Base-by-base conservation (phyloP, 1,284 basidiomycete genomes). In the Phellinidium pouzarii region DNA sequence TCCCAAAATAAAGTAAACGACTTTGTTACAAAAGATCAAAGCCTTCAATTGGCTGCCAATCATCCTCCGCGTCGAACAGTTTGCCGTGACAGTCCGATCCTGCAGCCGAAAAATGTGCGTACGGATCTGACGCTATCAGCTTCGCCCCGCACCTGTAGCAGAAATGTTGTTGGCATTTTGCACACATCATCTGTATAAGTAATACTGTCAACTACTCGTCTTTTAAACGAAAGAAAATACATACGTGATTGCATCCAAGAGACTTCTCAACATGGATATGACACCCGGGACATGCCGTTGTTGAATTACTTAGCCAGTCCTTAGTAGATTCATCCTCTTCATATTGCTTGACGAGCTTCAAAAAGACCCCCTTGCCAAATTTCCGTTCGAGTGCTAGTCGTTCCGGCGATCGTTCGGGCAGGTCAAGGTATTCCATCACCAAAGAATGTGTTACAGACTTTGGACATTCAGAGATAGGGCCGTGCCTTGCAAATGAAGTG, bases 201-300 rank as follows among this genome's bases (percentile, higher is more conserved):
- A n/a, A n/a, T n/a, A n/a, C n/a, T 17, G 4, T 40, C n/a, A 50
- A 22, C 2, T 14, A 22, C 22, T 36, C 27, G 48, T 29, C 23
- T 12, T 25, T 37, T 4, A 17, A n/a, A n/a, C n/a, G n/a, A 31
- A 34, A 7, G 31, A 12, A 29, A 8, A 23, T 23, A 45, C 82
- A 50, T 70, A 86, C 84, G 66, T 87, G 85, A 61, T 87, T 87
- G 65, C 87, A 91, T 1, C 88, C 87, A 48, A 75, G 59, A 17
- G 73, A 79, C 68, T 91, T 90, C 66, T 91, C 81, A n/a, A 90
- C 80, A 54, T 74, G 70, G 11, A 86, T 71, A 4, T 71, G 60
- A 65, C 89, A 91, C 12, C 76, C 77, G 3, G 87, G 87, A 62
- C 88, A 91, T n/a, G 70, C 65, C 65, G 72, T 84, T 11, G 86